Conservation (phyloP, 1,284 basidiomycete genomes). For the Sporisorium sorghi region DNA sequence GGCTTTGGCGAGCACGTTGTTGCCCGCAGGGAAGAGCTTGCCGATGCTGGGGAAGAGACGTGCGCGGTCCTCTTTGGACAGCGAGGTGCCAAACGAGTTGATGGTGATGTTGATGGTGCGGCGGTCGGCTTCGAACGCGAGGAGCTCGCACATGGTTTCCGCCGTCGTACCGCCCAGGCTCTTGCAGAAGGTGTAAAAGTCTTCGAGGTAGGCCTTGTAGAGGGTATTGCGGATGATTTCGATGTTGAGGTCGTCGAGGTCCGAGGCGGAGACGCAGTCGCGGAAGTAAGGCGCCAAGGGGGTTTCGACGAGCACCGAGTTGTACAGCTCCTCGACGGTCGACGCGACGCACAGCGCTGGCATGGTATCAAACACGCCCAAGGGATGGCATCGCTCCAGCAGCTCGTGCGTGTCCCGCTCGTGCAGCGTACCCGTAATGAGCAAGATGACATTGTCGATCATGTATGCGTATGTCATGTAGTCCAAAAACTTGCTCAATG, state of each 20-base stretch:
- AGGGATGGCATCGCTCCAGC: constrained; percentile 93
- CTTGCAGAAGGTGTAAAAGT: constrained; percentile 88
- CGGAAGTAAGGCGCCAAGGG: constrained; percentile 97
- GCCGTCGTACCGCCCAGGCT: constrained; percentile 76
- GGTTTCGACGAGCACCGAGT: constrained; percentile 96
- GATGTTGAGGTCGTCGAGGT: constrained; percentile 98
- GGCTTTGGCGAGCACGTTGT: constrained; percentile 90
- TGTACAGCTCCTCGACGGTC: constrained; percentile 98
- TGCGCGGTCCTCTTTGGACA: constrained; percentile 95
- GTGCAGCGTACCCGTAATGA: constrained; percentile 97
- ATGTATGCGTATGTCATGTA: constrained; percentile 99
- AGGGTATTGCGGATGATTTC: constrained; percentile 99
- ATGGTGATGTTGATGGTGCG: constrained; percentile 98
- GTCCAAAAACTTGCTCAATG: constrained; percentile 91
- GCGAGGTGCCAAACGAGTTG: constrained; percentile 96
- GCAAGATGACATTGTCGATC: constrained; percentile 98
- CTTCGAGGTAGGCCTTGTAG: constrained; percentile 98
- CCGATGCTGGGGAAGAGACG: constrained; percentile 94
- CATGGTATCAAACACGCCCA: constrained; percentile 98
- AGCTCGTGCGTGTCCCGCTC: constrained; percentile 98
- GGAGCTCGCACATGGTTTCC: constrained; percentile 74
- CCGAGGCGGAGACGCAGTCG: constrained; percentile 91
- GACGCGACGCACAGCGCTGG: constrained; percentile 98
- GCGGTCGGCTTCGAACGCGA: constrained; percentile 96
- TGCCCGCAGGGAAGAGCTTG: constrained; percentile 92